Evolutionary conservation across 2,329 filamentous ascomycete genomes (phyloP).

Genomic region (Periglandula ipomoeae): DNA sequence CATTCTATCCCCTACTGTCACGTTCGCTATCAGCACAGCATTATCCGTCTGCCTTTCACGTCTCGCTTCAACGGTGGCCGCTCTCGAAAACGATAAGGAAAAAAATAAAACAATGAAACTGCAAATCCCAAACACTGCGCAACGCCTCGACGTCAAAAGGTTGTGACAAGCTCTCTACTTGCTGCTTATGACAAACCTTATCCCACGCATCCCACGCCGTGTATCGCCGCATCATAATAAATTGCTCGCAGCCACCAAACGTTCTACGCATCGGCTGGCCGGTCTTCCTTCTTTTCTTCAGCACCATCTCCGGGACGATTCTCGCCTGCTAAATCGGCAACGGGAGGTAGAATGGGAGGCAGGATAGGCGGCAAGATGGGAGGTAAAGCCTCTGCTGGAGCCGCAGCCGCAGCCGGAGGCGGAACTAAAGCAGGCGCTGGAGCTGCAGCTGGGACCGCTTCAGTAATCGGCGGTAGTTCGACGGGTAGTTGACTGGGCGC

Average conservation of each 20-base stretch:
- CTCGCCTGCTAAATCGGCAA: not conserved
- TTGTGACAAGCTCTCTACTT: not conserved
- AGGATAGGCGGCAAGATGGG: not conserved
- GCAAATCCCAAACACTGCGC: no score
- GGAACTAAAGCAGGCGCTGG: not conserved
- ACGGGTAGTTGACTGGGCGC: not conserved
- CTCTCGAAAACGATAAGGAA: not conserved
- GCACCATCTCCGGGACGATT: not conserved
- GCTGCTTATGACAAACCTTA: not conserved
- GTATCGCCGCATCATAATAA: not conserved
- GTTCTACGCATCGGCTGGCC: conserved; percentile 10
- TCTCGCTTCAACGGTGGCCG: no score
- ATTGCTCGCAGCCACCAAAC: conserved; percentile 5
- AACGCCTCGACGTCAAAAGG: not conserved
- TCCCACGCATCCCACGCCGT: not conserved
- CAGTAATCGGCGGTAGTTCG: not conserved
- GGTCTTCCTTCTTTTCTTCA: conserved; percentile 9
- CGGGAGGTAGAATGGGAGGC: not conserved
- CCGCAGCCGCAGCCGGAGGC: not conserved
- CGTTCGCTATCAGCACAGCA: not conserved
- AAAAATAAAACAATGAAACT: not conserved
- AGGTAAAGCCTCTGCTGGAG: not conserved
- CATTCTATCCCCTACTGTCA: not conserved
- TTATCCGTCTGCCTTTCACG: no score
- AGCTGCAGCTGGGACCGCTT: not conserved